These are phyloP conservation scores for Codiaeum variegatum DNA, from an alignment of 441 rosid genomes.

Conservation along the genomic window DNA sequence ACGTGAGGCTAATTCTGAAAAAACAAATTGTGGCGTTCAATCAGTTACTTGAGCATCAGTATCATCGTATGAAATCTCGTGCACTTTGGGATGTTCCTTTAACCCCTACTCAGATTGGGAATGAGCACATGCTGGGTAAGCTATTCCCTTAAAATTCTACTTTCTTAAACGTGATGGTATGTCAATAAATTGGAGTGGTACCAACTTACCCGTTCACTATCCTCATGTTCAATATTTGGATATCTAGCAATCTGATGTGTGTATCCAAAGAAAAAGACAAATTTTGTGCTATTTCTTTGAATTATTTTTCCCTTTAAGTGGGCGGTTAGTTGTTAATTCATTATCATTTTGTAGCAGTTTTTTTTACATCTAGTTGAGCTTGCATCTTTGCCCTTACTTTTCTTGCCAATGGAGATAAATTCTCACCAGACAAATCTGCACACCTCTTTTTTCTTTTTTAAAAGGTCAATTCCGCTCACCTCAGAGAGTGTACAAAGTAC, in stretches of 20 bases:
- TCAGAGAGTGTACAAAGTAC: too few species aligned
- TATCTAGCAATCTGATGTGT: not conserved
- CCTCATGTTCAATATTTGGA: not conserved
- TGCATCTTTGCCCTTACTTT: not conserved
- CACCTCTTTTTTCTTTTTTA: too few species aligned
- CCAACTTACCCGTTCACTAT: not conserved
- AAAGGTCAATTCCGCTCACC: too few species aligned
- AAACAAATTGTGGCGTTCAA: constrained; percentile 27
- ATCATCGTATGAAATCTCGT: constrained; percentile 16
- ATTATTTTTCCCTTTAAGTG: not conserved
- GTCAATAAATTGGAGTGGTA: not conserved
- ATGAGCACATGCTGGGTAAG: constrained; percentile 25
- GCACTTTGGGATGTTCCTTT: not conserved
- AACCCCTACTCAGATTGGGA: constrained; percentile 24
- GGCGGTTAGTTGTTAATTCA: not conserved
- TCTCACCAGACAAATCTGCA: not conserved
- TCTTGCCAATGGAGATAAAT: not conserved
- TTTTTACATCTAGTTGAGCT: not conserved
- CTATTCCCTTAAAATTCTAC: not conserved
- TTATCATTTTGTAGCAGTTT: not conserved
- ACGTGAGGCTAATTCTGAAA: constrained; percentile 25
- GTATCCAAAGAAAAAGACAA: not conserved
- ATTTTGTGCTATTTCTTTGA: not conserved
- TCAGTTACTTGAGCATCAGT: constrained; percentile 31
- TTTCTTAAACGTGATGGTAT: not conserved